Conservation (phyloP, 2,329 filamentous ascomycete genomes). For the Epichloe uncinata region DNA sequence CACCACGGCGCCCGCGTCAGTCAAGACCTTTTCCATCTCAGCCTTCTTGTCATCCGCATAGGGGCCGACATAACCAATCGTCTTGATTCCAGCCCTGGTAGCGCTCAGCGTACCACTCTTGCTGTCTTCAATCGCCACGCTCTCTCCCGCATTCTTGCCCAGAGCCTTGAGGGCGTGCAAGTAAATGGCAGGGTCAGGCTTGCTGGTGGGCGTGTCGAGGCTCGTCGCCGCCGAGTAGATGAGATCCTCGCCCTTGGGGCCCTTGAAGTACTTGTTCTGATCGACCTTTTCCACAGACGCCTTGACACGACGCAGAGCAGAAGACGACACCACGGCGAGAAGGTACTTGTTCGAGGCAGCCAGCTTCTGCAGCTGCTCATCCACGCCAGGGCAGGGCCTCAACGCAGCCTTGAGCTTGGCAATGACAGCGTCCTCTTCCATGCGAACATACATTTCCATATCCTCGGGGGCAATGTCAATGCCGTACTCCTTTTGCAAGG, state of each 20-base stretch:
- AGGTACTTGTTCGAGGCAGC: constrained; percentile 48
- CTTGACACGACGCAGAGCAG: constrained; percentile 62
- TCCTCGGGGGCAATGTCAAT: constrained; percentile 58
- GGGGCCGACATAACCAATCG: constrained; percentile 75
- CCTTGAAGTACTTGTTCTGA: constrained; percentile 62
- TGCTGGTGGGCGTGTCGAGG: constrained; percentile 67
- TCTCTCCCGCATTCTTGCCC: constrained; percentile 56
- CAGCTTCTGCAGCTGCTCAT: constrained; percentile 53
- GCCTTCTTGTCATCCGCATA: constrained; percentile 49
- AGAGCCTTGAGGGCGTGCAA: constrained; percentile 61
- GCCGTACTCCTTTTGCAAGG: constrained; percentile 60
- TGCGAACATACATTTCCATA: constrained; percentile 57
- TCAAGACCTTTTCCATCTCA: constrained; percentile 51
- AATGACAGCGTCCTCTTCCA: constrained; percentile 75
- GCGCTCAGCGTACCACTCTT: constrained; percentile 67
- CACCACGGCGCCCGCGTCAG: constrained; percentile 46
- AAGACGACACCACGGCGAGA: constrained; percentile 70
- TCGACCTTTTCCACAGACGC: constrained; percentile 69
- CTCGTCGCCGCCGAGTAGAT: constrained; percentile 76
- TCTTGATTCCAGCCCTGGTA: constrained; percentile 63
- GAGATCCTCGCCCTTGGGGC: constrained; percentile 36
- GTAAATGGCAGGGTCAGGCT: constrained; percentile 87
- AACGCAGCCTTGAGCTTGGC: constrained; percentile 59
- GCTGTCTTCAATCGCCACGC: constrained; percentile 76
- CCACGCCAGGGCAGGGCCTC: constrained; percentile 55